Conservation (phyloP, 2,329 filamentous ascomycete genomes). For the Dactylellina drechsleri region DNA sequence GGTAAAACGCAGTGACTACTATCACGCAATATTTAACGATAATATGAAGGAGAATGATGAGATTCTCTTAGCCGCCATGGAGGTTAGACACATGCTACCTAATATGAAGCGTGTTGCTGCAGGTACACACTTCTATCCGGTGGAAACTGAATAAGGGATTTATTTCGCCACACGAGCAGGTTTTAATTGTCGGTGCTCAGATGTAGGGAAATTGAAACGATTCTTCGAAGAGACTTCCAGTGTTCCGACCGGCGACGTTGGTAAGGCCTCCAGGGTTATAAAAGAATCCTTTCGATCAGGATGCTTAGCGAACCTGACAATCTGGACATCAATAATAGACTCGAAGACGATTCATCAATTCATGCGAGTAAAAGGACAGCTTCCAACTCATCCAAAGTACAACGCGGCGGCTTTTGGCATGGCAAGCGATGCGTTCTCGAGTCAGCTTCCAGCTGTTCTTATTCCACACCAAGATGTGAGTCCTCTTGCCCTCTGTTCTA, state of each 20-base stretch:
- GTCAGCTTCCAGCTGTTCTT: conserved; percentile 40
- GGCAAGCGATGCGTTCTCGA: conserved; percentile 46
- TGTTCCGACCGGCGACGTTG: conserved; percentile 14
- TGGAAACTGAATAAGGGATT: no score
- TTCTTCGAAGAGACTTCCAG: conserved; percentile 23
- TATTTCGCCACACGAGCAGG: no score
- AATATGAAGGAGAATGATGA: conserved; percentile 35
- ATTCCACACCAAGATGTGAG: conserved; percentile 39
- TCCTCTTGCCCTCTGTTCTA: background rate
- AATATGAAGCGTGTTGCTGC: background rate
- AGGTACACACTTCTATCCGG: conserved; percentile 12
- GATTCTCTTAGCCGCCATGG: conserved; percentile 27
- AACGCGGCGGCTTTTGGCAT: conserved; percentile 39
- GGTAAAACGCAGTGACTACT: conserved; percentile 42
- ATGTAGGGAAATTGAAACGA: conserved; percentile 10
- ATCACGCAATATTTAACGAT: conserved; percentile 35
- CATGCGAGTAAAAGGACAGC: conserved; percentile 26
- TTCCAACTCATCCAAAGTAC: conserved; percentile 22
- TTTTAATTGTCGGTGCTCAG: no score
- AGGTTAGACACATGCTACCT: conserved; percentile 34
- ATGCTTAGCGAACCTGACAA: background rate
- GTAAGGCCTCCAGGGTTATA: conserved; percentile 8
- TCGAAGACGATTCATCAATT: conserved; percentile 23
- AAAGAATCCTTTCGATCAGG: conserved; percentile 13
- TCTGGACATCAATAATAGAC: conserved; percentile 2